Evolutionary conservation across 805 yeast genomes (phyloP).

Genomic region (Monosporozyma unispora): DNA sequence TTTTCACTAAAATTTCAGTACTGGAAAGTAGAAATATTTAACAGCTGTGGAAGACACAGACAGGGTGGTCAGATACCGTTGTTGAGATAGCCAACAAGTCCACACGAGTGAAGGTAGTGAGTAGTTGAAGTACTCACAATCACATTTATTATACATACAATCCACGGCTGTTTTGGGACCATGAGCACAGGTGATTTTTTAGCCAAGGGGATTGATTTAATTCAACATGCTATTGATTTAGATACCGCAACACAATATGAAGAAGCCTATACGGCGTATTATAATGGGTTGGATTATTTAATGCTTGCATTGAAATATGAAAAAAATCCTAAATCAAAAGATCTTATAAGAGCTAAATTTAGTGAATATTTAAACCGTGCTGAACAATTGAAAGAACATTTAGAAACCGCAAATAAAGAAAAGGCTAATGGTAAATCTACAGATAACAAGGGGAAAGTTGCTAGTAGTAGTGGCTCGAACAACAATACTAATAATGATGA

Average conservation of each 20-base stretch:
- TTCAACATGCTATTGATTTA: constrained; percentile 90
- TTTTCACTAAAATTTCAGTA: neutral
- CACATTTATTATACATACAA: neutral
- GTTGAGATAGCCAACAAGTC: too few species aligned
- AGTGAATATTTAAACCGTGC: constrained; percentile 89
- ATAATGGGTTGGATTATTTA: constrained; percentile 86
- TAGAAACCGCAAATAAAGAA: constrained; percentile 44
- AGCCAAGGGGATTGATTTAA: constrained; percentile 88
- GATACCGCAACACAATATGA: constrained; percentile 85
- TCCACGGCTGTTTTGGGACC: neutral
- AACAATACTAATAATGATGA: constrained; percentile 40
- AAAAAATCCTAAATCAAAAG: constrained; percentile 83
- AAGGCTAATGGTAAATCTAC: constrained; percentile 42
- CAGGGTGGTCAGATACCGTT: too few species aligned
- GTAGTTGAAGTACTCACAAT: too few species aligned
- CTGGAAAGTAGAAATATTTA: too few species aligned
- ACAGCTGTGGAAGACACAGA: neutral
- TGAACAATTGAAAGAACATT: constrained; percentile 82
- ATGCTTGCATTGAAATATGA: constrained; percentile 95
- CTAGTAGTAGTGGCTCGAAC: constrained; percentile 30
- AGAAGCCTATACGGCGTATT: constrained; percentile 88
- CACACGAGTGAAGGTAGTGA: too few species aligned
- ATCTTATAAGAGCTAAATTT: constrained; percentile 76
- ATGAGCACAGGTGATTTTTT: constrained; percentile 64
- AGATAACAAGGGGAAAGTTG: constrained; percentile 30